Evolutionary conservation across 2,329 filamentous ascomycete species (phyloP).

Genomic region (Diaporthe vaccinii): DNA sequence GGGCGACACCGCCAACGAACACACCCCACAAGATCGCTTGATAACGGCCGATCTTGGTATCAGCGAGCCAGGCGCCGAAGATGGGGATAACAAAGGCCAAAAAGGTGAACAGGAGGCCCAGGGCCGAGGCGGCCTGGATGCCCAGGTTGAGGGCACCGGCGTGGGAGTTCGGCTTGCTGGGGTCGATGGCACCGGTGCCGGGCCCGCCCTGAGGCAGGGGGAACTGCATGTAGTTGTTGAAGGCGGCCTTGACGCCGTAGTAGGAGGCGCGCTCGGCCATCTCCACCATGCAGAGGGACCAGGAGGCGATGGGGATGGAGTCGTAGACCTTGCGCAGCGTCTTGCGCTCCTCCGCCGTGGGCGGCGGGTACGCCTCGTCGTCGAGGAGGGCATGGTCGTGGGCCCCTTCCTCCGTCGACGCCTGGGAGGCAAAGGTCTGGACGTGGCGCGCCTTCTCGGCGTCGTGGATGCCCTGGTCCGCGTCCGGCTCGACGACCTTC

Average conservation of each 20-base stretch:
- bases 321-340: slow-evolving; percentile 62
- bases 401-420: not conserved
- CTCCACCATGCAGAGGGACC: slow-evolving; percentile 63
- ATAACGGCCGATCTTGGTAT: slow-evolving; percentile 77
- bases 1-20: slow-evolving; percentile 71
- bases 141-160: slow-evolving; percentile 66
- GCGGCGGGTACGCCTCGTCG: slow-evolving; percentile 50
- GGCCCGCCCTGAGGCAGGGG: slow-evolving; percentile 60
- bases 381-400: slow-evolving; percentile 33
- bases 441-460: slow-evolving; percentile 18
- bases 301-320: slow-evolving; percentile 59
- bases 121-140: slow-evolving; percentile 60
- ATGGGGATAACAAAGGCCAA: slow-evolving; percentile 65
- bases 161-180: slow-evolving; percentile 52
- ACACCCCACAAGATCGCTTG: slow-evolving; percentile 71
- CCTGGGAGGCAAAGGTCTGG: slow-evolving; percentile 3
- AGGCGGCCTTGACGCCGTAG: slow-evolving; percentile 63
- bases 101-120: slow-evolving; percentile 61
- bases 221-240: slow-evolving; percentile 69
- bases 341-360: slow-evolving; percentile 61
- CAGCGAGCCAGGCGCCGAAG: slow-evolving; percentile 69
- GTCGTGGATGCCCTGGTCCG: slow-evolving; percentile 3
- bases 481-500: slow-evolving; percentile 30
- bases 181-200: slow-evolving; percentile 52
- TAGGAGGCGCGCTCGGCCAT: slow-evolving; percentile 67